Conservation (phyloP, 2,329 filamentous ascomycete genomes). For the Ophiosphaerella narmari region DNA sequence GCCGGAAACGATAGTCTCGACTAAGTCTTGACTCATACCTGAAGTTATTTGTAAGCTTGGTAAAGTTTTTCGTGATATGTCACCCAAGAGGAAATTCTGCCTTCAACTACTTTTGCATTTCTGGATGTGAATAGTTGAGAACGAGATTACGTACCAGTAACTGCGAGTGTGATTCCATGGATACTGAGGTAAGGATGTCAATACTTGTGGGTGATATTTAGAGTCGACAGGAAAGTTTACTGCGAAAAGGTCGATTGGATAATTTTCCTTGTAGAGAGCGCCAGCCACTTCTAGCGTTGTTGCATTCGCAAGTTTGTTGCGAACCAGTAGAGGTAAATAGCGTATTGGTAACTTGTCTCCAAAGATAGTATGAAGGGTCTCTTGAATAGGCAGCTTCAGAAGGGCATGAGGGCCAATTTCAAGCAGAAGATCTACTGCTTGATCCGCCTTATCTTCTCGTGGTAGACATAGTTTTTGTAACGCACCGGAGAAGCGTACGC, state of each 20-base stretch:
- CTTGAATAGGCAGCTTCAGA: conserved; percentile 10
- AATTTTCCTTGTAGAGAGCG: not conserved
- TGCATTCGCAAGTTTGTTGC: conserved; percentile 7
- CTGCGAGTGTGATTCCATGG: conserved; percentile 38
- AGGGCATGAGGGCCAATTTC: conserved; percentile 19
- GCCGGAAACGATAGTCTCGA: conserved; percentile 20
- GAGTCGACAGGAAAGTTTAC: conserved; percentile 11
- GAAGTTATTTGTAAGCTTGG: conserved; percentile 6
- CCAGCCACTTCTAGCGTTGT: conserved; percentile 12
- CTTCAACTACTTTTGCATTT: too few relatives aligned
- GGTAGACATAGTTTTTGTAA: conserved; percentile 1
- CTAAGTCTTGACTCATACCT: conserved; percentile 31
- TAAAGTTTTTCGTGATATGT: too few relatives aligned
- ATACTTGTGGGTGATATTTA: conserved; percentile 5
- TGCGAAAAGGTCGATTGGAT: conserved; percentile 6
- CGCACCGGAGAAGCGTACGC: conserved; percentile 17
- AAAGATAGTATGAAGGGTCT: conserved; percentile 1
- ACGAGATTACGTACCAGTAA: conserved; percentile 24
- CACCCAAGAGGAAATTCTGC: too few relatives aligned
- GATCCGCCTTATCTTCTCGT: too few relatives aligned
- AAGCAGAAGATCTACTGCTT: conserved; percentile 6
- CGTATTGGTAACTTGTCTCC: not conserved
- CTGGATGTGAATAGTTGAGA: too few relatives aligned
- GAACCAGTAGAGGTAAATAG: conserved; percentile 6
- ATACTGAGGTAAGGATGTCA: conserved; percentile 37